Base-by-base conservation (phyloP, 148 eudicot genomes). In the Silene conica region DNA sequence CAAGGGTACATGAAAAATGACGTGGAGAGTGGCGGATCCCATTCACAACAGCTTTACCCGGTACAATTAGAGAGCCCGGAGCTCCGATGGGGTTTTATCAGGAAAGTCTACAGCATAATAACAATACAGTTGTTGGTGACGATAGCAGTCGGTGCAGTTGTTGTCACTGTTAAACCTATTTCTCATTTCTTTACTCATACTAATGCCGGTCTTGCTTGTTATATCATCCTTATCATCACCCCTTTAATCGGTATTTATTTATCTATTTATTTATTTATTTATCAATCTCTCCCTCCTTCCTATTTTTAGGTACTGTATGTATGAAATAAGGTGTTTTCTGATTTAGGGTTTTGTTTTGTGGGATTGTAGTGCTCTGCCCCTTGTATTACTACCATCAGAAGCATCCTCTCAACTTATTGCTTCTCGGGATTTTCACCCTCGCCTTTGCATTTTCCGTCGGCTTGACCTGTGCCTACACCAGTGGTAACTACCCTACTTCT, bases 51-150 rank as follows among this genome's bases (percentile, higher is more conserved):
- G 67, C 74, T 94, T 20, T 94, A 94, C 65, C 98, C 97, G 38
- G 77, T 34, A 68, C 90, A 88, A 89, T 15, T 73, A 66, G 97
- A 94, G 69, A 70, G 41, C 15, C 93, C 97, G 22, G 73, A 83
- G 31, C 81, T 93, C 46, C 82, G 98, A 50, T 91, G 98, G 98
- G 77, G 88, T 2, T 94, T 94, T 70, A 91, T 94, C 9, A 74
- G 96, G 7, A 94, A 94, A 81, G 80, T 94, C 1, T 94, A 94
- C 73, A 71, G 88, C 0, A 94, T 94, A n/a, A 73, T 92, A 8
- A 80, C 92, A 1, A 14, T 92, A 8, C 98, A 94, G 52, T 75
- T 94, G 86, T 82, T 92, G 22, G 83, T 84, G 48, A 94, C 98
- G 3, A 77, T 88, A 34, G 90, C 82, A 13, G 96, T 94, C 9